These are phyloP conservation scores for Trifolium subterraneum DNA, from an alignment of 306 rosid genomes.

Conservation along the genomic window DNA sequence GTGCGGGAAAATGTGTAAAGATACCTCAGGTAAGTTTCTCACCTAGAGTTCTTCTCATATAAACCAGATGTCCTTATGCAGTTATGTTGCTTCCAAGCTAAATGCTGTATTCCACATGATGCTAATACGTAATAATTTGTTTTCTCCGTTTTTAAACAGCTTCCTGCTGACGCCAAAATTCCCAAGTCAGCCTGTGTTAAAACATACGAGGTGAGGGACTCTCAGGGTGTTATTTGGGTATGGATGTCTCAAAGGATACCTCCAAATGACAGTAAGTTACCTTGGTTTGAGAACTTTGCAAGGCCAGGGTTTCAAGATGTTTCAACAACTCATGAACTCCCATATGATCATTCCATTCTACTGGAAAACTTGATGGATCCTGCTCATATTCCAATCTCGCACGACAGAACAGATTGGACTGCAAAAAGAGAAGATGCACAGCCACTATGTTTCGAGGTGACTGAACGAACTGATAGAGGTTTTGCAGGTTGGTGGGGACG, in stretches of 20 bases:
- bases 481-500: constrained; percentile 96
- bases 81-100: neutral
- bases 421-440: constrained; percentile 94
- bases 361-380: constrained; percentile 98
- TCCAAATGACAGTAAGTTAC: constrained; percentile 65
- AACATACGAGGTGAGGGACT: constrained; percentile 80
- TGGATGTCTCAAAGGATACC: constrained; percentile 90
- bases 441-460: constrained; percentile 70
- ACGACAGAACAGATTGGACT: constrained; percentile 85
- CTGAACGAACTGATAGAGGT: constrained; percentile 81
- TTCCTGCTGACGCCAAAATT: constrained; percentile 91
- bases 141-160: constrained; percentile 52
- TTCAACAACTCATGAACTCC: constrained; percentile 89
- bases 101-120: constrained; percentile 17
- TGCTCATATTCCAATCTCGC: constrained; percentile 95
- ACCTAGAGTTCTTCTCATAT: neutral
- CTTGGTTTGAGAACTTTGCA: constrained; percentile 92
- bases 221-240: constrained; percentile 96
- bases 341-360: constrained; percentile 95
- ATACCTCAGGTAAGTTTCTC: constrained; percentile 84
- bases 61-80: neutral
- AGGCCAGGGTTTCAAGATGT: constrained; percentile 84
- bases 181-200: constrained; percentile 81
- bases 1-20: constrained; percentile 92
- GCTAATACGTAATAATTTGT: neutral